Percentiles rank a stretch among this genome's conserved stretches.
phyloP scores from a whole-genome alignment of 495 filamentous ascomycete species.

The Penicillium coffeae region DNA sequence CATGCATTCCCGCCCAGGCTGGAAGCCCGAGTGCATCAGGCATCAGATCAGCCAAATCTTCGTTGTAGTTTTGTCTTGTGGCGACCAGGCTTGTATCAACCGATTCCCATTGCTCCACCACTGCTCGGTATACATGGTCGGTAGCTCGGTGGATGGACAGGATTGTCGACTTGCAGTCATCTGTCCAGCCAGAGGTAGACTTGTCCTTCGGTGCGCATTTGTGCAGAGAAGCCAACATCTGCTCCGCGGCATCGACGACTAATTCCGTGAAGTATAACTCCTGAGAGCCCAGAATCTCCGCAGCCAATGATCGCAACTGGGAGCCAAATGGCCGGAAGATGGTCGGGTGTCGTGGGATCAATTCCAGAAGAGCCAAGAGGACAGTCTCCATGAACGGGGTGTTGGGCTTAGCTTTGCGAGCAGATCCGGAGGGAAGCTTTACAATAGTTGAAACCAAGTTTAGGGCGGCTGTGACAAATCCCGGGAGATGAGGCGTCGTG shows the following conservation, averaged over 20 bases:
- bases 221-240: constrained; percentile 63
- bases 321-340: constrained; percentile 69
- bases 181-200: constrained; percentile 68
- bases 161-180: constrained; percentile 55
- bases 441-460: constrained; percentile 53
- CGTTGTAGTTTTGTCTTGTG: constrained; percentile 28
- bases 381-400: constrained; percentile 57
- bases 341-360: constrained; percentile 74
- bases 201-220: constrained; percentile 73
- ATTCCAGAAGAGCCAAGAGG: constrained; percentile 56
- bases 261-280: constrained; percentile 40
- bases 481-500: constrained; percentile 74
- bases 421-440: constrained; percentile 35
- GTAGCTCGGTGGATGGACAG: constrained; percentile 60
- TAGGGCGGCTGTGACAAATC: constrained; percentile 68
- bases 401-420: constrained; percentile 40
- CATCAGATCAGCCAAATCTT: constrained; percentile 35
- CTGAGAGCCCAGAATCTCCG: constrained; percentile 38
- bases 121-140: constrained; percentile 69
- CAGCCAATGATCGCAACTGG: constrained; percentile 60
- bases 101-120: constrained; percentile 76
- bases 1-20: constrained; percentile 65
- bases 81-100: constrained; percentile 29
- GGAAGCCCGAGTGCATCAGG: constrained; percentile 52
- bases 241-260: constrained; percentile 51